A percentile compares a stretch with the other conserved stretches of the same genome.
Conservation (phyloP, 1,139 yeast genomes). For the Sugiyamaella grinbergsii region DNA sequence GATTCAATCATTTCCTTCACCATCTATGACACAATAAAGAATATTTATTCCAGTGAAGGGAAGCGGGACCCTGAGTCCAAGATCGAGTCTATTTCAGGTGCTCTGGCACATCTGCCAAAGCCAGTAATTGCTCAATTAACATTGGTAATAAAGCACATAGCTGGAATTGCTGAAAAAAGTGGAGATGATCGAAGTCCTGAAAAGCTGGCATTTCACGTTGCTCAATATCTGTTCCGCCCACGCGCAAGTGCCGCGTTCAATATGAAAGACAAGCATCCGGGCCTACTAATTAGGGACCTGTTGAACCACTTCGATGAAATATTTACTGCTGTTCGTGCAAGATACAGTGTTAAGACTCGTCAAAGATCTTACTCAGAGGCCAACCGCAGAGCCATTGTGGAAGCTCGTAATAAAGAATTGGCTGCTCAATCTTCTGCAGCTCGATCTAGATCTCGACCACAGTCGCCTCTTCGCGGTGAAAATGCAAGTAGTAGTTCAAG, state of each 20-base stretch:
- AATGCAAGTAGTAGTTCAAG: not conserved
- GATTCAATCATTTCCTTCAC: conserved; percentile 72
- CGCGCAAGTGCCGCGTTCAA: conserved; percentile 38
- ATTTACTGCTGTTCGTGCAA: conserved; percentile 32
- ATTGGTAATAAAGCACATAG: conserved; percentile 27
- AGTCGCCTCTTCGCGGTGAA: conserved; percentile 24
- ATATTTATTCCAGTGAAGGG: conserved; percentile 51
- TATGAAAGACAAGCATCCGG: conserved; percentile 41
- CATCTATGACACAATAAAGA: conserved; percentile 65
- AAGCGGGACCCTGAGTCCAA: conserved; percentile 22
- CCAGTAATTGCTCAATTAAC: conserved; percentile 27
- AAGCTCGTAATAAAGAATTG: conserved; percentile 38
- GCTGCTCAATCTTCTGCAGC: conserved; percentile 27
- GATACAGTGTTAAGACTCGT: conserved; percentile 25
- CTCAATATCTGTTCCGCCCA: conserved; percentile 41
- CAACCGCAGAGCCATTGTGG: conserved; percentile 37
- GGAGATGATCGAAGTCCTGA: conserved; percentile 14
- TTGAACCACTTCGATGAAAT: conserved; percentile 32
- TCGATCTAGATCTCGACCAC: conserved; percentile 26
- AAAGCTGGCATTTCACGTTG: conserved; percentile 29
- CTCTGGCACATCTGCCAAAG: conserved; percentile 32
- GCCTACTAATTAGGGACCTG: conserved; percentile 35
- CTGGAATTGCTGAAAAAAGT: not conserved
- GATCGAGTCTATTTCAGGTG: conserved; percentile 28
- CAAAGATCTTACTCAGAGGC: conserved; percentile 38